phyloP scores from a whole-genome alignment of 495 filamentous ascomycete species.

The Tuber melanosporum region DNA sequence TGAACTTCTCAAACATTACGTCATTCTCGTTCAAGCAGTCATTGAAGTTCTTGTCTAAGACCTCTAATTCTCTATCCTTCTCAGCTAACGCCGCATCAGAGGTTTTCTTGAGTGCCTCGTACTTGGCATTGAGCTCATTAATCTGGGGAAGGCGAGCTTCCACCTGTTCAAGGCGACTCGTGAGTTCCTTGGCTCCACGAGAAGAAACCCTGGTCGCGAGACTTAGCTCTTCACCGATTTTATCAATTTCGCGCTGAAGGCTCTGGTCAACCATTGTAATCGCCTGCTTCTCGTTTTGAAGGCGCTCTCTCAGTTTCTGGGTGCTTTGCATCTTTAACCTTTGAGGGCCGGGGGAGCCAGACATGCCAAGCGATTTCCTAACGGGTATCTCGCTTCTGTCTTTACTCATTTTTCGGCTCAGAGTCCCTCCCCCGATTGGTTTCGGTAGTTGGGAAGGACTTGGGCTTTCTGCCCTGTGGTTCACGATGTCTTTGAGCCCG shows the following conservation, averaged over 20 bases:
- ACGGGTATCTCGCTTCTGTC: slow-evolving; percentile 27
- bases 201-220: slow-evolving; percentile 49
- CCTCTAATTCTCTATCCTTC: slow-evolving; percentile 77
- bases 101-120: slow-evolving; percentile 58
- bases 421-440: slow-evolving; percentile 13
- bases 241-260: slow-evolving; percentile 68
- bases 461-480: slow-evolving; percentile 20
- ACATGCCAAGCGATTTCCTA: slow-evolving; percentile 21
- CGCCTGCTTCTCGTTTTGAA: slow-evolving; percentile 70
- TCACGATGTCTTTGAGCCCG: slow-evolving; percentile 23
- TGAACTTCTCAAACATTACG: slow-evolving; percentile 86
- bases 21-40: slow-evolving; percentile 72
- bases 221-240: slow-evolving; percentile 79
- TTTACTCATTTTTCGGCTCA: slow-evolving; percentile 23
- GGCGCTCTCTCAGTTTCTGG: slow-evolving; percentile 84
- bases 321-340: slow-evolving; percentile 83
- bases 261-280: slow-evolving; percentile 61
- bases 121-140: slow-evolving; percentile 55
- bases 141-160: slow-evolving; percentile 60
- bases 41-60: slow-evolving; percentile 78
- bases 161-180: slow-evolving; percentile 53
- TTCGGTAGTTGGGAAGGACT: slow-evolving; percentile 30
- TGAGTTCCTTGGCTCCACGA: slow-evolving; percentile 43
- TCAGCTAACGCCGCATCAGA: slow-evolving; percentile 55
- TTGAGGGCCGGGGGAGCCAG: slow-evolving; percentile 44